A percentile compares a stretch with the other conserved stretches of the same genome.
Evolutionary conservation across 2,329 filamentous ascomycete genomes (phyloP).

Genomic region (Paracamarosporium sp.): DNA sequence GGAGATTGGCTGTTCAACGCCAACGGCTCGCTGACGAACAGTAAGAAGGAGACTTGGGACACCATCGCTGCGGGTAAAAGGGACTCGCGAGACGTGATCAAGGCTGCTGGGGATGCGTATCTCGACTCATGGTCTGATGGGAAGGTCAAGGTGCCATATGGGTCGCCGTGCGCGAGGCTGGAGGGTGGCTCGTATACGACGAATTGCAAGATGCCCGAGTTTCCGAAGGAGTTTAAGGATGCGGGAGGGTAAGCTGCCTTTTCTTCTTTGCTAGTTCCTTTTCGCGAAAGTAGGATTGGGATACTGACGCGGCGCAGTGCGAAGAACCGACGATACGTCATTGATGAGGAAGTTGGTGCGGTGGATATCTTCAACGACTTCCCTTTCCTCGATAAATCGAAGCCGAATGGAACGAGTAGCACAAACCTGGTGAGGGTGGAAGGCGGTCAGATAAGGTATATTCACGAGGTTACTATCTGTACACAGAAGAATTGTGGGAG

Average conservation of each 20-base stretch:
- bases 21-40: slow-evolving; percentile 16
- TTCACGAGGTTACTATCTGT: slow-evolving; percentile 35
- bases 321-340: slow-evolving; percentile 28
- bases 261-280: background rate
- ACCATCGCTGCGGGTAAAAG: slow-evolving; percentile 17
- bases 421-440: slow-evolving; percentile 31
- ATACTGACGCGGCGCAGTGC: slow-evolving; percentile 2
- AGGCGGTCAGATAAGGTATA: slow-evolving; percentile 30
- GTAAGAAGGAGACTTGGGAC: slow-evolving; percentile 20
- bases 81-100: slow-evolving; percentile 23
- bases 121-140: slow-evolving; percentile 31
- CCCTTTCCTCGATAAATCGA: slow-evolving; percentile 33
- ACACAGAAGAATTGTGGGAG: slow-evolving; percentile 28
- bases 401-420: slow-evolving; percentile 29
- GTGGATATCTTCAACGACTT: slow-evolving; percentile 34
- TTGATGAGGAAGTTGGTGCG: slow-evolving; percentile 30
- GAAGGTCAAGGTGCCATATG: slow-evolving; percentile 30
- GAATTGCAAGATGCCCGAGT: slow-evolving; percentile 30
- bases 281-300: background rate
- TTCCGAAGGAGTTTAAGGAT: slow-evolving; percentile 25
- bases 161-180: slow-evolving; percentile 32
- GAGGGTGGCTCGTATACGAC: slow-evolving; percentile 36
- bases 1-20: slow-evolving; percentile 34
- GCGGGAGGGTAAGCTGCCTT: background rate
- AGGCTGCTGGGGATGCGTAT: slow-evolving; percentile 31